Base-by-base conservation (phyloP, 805 yeast species). In the Metschnikowia arizonensis region DNA sequence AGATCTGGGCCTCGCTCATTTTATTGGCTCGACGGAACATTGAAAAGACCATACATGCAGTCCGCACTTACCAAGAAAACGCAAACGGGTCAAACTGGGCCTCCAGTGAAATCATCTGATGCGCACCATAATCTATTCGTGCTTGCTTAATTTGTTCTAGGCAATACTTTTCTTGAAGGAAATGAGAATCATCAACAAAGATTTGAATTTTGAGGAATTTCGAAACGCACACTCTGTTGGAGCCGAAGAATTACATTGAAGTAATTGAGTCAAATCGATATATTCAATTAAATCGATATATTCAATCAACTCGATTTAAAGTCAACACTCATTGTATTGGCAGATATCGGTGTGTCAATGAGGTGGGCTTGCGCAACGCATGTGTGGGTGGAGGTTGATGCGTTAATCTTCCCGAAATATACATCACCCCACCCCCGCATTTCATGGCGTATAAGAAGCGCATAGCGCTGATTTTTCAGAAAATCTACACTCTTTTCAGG, bases 391-490 rank as follows among this genome's bases (percentile, higher is more conserved):
- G 26, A 36, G 34, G 34, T 18, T 28, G 24, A 19, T 19, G 42
- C 42, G 35, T 21, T 39, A 39, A 30, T 39, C 42, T 39, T 39
- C 42, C 42, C 42, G 42, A 39, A 39, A 39, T 19, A 39, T 39
- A n/a, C 23, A 30, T 31, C 34, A 30, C 42, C 42, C 42, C 34
- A 39, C 34, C 42, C 42, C 42, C 42, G 42, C 42, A 39, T 30
- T 30, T 23, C 18, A 26, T 14, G 34, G 29, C 19, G 15, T 39
- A 39, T 39, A 39, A 39, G 40, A 37, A 23, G 40, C 40, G 40
- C 40, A 37, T 8, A 37, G 33, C 26, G 31, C 40, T 11, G 19
- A 11, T 10, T 2, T 30, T 30, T 21, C 28, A 32, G 12, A 4
- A 14, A 3, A 10, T 17, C 40, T 10, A 14, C 2, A 29, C 34